Base-by-base conservation (phyloP, 2,329 filamentous ascomycete species). In the Teratosphaeria pseudoeucalypti region DNA sequence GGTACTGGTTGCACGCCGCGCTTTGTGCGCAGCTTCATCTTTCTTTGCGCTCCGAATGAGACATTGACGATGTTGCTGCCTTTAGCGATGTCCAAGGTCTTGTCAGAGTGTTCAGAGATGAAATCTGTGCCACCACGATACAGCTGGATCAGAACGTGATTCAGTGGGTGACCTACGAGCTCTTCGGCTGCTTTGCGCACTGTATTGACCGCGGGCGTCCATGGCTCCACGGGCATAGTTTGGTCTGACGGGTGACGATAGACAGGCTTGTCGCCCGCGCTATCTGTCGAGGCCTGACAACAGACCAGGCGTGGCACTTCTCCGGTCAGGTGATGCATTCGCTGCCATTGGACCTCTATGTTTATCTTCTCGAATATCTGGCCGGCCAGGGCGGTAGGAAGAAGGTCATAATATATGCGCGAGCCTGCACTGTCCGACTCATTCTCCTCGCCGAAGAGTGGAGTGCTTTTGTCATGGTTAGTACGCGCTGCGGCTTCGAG, bases 31-130 rank as follows among this genome's bases (percentile, higher is more conserved):
- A 99, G 82, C 0, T 89, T 82, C 92, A 97, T 96, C 2, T 85
- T 92, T 57, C 94, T 82, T 74, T 95, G 86, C 0, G 92, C 92
- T 1, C 94, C 94, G n/a, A 97, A 81, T 65, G 90, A 96, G 56
- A 96, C 85, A 70, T 97, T 99, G 64, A 92, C 90, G 65, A 99
- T 95, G 61, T 81, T 92, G 27, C 89, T 94, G 4, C 81, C 85
- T 29, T 82, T 84, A 12, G 85, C 85, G 59, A 99, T 94, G 71
- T 99, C 94, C 27, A 99, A 79, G 0, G 92, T 96, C 76, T 99
- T 99, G 72, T 99, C 94, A 47, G 90, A 95, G 70, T 99, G 94
- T 71, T 99, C 94, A 0, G 90, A 94, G 63, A 99, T 99, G 71
- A 90, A 90, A 74, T 99, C 94, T 55, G 84, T 85, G 2, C 92